Conservation (phyloP, 345 rosid genomes). For the Dipteronia dyeriana region DNA sequence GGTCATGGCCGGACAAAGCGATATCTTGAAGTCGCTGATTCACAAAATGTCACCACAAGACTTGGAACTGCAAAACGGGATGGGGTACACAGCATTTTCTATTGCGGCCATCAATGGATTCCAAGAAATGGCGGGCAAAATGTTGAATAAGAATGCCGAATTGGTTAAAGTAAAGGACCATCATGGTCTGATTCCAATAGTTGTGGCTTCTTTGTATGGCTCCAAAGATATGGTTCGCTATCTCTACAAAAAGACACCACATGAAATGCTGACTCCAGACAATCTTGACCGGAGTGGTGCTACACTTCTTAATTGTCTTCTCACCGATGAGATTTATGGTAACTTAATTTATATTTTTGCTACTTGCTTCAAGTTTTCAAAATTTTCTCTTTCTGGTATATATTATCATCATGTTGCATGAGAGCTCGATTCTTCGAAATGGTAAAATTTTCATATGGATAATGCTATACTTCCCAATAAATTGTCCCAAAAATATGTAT, state of each 20-base stretch:
- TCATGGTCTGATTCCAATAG: not conserved
- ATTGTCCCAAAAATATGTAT: too few species aligned
- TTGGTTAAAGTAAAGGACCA: not conserved
- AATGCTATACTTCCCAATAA: too few species aligned
- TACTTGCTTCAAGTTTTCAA: too few species aligned
- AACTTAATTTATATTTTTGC: not conserved
- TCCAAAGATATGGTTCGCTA: not conserved
- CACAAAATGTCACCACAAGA: not conserved
- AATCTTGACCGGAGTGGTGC: slow-evolving; percentile 1
- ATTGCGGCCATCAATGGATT: slow-evolving; percentile 11
- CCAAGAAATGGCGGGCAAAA: not conserved
- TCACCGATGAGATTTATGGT: slow-evolving; percentile 3
- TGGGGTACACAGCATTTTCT: slow-evolving; percentile 1
- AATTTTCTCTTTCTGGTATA: too few species aligned
- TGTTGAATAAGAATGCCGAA: not conserved
- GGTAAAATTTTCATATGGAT: too few species aligned
- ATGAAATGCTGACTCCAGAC: not conserved
- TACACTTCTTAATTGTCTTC: slow-evolving; percentile 8
- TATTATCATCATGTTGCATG: too few species aligned
- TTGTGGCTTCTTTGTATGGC: not conserved
- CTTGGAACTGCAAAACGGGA: not conserved
- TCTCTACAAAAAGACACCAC: slow-evolving; percentile 2
- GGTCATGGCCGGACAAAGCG: not conserved
- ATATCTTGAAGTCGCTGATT: not conserved
- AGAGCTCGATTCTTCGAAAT: too few species aligned